These are phyloP conservation scores for Ganoderma sinense DNA, from an alignment of 1,284 basidiomycete species.

Conservation along the genomic window DNA sequence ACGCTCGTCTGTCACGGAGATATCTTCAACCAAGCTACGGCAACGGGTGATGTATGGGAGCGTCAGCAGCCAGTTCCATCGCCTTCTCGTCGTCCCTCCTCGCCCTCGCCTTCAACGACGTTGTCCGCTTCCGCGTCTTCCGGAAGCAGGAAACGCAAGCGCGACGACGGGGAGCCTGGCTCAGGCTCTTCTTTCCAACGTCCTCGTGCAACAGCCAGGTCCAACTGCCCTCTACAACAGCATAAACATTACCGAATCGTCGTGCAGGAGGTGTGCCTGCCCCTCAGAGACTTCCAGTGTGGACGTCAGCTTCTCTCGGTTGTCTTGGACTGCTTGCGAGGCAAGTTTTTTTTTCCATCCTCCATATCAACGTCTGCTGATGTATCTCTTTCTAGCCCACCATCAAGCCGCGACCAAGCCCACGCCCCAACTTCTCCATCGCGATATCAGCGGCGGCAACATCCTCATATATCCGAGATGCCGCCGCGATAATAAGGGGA, in stretches of 20 bases:
- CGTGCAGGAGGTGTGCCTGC: constrained; percentile 14
- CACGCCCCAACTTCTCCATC: constrained; percentile 8
- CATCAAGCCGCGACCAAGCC: constrained; percentile 6
- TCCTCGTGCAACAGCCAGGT: neutral
- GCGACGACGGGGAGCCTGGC: neutral
- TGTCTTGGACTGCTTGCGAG: constrained; percentile 2
- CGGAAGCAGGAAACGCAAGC: neutral
- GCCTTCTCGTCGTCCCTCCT: neutral
- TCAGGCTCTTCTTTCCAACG: neutral
- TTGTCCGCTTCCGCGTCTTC: neutral
- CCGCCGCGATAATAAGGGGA: neutral
- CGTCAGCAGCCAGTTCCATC: neutral
- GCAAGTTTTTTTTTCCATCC: neutral
- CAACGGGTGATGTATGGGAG: neutral
- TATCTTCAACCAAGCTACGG: constrained; percentile 7
- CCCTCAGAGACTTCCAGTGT: neutral
- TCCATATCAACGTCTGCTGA: neutral
- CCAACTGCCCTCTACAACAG: neutral
- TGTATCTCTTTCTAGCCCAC: constrained; percentile 12
- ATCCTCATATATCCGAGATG: constrained; percentile 15
- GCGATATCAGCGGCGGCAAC: constrained; percentile 26
- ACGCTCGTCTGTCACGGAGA: constrained; percentile 5
- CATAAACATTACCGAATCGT: constrained; percentile 20
- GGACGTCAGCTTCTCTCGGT: neutral
- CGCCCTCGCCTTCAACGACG: neutral